Evolutionary conservation across 306 rosid genomes (phyloP), one percentile per base, ranked within the genome.

Genomic region (Rosa persica): DNA sequence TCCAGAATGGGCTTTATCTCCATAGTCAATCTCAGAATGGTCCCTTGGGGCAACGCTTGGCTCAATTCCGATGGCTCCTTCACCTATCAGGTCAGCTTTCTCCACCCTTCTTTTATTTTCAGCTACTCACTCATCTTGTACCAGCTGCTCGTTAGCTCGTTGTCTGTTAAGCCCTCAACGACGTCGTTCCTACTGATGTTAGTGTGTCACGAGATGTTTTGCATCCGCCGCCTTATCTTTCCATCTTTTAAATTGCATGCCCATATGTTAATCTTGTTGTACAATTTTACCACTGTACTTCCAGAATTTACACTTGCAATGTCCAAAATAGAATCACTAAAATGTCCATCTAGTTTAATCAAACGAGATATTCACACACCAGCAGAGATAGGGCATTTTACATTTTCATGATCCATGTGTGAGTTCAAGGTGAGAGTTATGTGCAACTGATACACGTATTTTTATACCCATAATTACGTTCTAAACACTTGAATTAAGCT

Each of bases 31-130:
- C 97, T 94, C 83, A 86, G 93, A 65, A 13, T 94, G 95, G 36
- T 89, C 38, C 98, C 98, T 22, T 94, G 98, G 97, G 98, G 98
- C 17, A 94, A 94, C n/a, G 88, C 98, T 68, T 77, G 83, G 89
- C 73, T 86, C 83, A 61, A 87, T 22, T 76, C 91, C 16, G 65
- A 89, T 79, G 91, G 85, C 81, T 46, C 87, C 77, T 55, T 88
- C 76, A 0, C 67, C 78, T 92, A 97, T 80, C 97, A 94, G 95
- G 98, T 87, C 46, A 5, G 10, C 11, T 69, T 20, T 40, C 46
- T 49, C 23, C 34, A 22, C 13, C 27, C 30, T 57, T 49, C 17
- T 15, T 3, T 40, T 47, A 12, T 15, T 36, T 27, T 19, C 9
- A 55, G 5, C 46, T 25, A 38, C 12, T 34, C 44, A 3, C 11